These are phyloP conservation scores for Trichoderma orchidacearum DNA, from an alignment of 495 filamentous ascomycete genomes.

Conservation along the genomic window DNA sequence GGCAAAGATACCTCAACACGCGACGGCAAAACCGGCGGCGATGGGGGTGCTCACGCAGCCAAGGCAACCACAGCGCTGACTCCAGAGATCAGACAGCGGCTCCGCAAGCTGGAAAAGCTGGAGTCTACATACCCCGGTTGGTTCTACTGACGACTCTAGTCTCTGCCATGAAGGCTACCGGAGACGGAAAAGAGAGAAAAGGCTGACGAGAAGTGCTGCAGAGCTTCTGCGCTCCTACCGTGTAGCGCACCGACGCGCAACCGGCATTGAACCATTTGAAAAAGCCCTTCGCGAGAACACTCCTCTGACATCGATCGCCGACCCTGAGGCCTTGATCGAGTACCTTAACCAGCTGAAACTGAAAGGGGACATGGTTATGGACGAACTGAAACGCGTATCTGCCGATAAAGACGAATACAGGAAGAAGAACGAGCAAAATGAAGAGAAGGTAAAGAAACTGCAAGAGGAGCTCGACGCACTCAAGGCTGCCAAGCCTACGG, in stretches of 20 bases:
- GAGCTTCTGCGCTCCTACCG: constrained; percentile 87
- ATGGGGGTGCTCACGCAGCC: constrained; percentile 2
- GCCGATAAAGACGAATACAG: constrained; percentile 70
- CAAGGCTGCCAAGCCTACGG: constrained; percentile 15
- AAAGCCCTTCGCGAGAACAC: constrained; percentile 81
- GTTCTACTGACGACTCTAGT: constrained; percentile 2
- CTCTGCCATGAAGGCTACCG: background rate
- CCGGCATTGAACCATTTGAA: constrained; percentile 85
- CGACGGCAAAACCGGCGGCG: background rate
- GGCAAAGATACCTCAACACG: background rate
- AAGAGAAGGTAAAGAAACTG: constrained; percentile 46
- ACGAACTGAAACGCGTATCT: constrained; percentile 81
- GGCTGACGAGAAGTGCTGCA: constrained; percentile 14
- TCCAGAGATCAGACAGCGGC: constrained; percentile 52
- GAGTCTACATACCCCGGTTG: constrained; percentile 75
- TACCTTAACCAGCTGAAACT: constrained; percentile 84
- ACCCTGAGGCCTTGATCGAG: constrained; percentile 75
- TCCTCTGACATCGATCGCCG: constrained; percentile 72
- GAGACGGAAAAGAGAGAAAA: background rate
- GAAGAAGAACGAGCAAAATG: constrained; percentile 55
- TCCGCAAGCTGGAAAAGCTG: constrained; percentile 74
- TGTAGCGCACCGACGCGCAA: constrained; percentile 71
- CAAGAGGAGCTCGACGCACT: constrained; percentile 22
- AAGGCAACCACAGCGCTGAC: constrained; percentile 45
- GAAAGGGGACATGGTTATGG: constrained; percentile 78